Base-by-base conservation (phyloP, 495 filamentous ascomycete genomes). In the Aspergillus incahuasiensis region DNA sequence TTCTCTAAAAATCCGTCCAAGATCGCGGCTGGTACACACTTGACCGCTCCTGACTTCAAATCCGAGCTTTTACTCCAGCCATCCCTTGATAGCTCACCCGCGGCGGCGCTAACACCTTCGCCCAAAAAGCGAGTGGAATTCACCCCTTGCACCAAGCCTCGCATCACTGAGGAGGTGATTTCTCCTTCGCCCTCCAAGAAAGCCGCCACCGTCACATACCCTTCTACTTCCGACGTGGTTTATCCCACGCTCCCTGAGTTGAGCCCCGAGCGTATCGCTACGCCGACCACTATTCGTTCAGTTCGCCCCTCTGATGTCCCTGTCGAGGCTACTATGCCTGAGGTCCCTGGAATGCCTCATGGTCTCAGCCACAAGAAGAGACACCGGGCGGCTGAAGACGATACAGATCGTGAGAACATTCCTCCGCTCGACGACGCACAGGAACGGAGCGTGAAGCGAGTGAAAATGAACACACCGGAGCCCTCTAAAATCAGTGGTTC, bases 281-380 rank as follows among this genome's bases (percentile, higher is more conserved):
- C 48, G 16, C 43, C 70, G 12, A 13, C 54, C 9, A 64, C 65
- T 15, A 69, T 78, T 50, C 73, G 71, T 13, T 67, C 66, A n/a
- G 67, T 75, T 22, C 70, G 69, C 35, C 61, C 64, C 4, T 75
- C 75, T 0, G 62, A 61, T 16, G 59, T 32, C 1, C 38, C 59
- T 46, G 47, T 48, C n/a, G 61, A 66, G 46, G 49, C 51, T 30
- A 45, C 20, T 11, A 55, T 67, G 48, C 63, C 68, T 7, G 69
- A 72, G 6, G 64, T 78, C 38, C 66, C 68, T 0, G 71, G 80
- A 11, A 74, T 88, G 30, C 78, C 85, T 5, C 86, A 90, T 61
- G 87, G 88, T 30, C 82, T 91, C 63, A 63, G 70, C 3, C 89
- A 87, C 71, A 89, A 91, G 75, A 90, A 90, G 73, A 78, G 86